Evolutionary conservation across 805 yeast genomes (phyloP), one percentile per base, ranked within the genome.

Genomic region (Kodamaea leandrae): DNA sequence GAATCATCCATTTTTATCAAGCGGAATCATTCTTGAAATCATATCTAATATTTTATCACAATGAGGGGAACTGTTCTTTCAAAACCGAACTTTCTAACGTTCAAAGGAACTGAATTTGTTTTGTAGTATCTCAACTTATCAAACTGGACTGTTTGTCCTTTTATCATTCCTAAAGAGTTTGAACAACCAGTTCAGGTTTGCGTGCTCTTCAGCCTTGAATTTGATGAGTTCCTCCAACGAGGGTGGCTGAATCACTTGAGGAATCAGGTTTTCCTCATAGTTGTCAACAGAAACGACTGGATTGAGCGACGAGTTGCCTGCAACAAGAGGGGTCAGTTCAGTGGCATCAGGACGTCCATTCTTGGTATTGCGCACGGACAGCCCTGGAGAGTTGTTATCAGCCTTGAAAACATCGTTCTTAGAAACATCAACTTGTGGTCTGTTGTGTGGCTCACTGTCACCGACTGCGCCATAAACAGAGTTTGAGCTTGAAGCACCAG

Each of bases 241-340:
- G 2, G 71, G 71, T 16, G 71, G 71, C 37, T 65, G 62, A 39
- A 63, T 63, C 38, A 63, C 71, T 36, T 51, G 57, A 4, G 64
- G 63, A 6, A 44, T 44, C 27, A 34, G 28, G 8, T 37, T 25
- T 12, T 39, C 0, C 76, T 77, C 7, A 68, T 68, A 3, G 70
- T 21, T 19, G 37, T 38, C 29, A n/a, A 58, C 42, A 55, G 57
- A 43, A 53, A 52, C 34, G 48, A 51, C 6, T 45, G 55, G 61
- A 28, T 48, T 44, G 24, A 32, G 26, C 4, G 39, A 34, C n/a
- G 43, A 12, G 19, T 37, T 32, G 18, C 28, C 26, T 5, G 33
- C 20, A 6, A 34, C 3, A 12, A 36, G 26, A 2, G 39, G 27
- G 2, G 39, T 25, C 9, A 14, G 24, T 19, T 36, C 39, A 8